These are phyloP conservation scores for Scheffersomyces segobiensis DNA, from an alignment of 1,139 yeast species.

Conservation along the genomic window DNA sequence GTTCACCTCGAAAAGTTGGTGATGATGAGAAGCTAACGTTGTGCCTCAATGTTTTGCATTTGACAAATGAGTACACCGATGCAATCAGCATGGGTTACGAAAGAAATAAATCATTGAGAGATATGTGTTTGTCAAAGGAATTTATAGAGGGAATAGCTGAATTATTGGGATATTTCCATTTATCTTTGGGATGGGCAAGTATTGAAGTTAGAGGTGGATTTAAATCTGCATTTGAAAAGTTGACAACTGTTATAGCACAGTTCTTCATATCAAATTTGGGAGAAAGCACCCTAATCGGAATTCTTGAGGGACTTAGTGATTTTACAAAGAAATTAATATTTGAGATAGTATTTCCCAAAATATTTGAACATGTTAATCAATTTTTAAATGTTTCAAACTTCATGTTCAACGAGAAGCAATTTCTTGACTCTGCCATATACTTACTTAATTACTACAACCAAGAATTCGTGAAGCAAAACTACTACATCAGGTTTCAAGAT, in stretches of 20 bases:
- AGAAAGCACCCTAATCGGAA: conserved; percentile 20
- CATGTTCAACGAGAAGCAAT: conserved; percentile 36
- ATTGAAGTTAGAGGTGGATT: conserved; percentile 20
- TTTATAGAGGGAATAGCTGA: conserved; percentile 46
- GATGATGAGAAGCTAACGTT: conserved; percentile 21
- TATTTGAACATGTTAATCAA: conserved; percentile 39
- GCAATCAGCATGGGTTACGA: conserved; percentile 33
- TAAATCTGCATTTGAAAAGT: conserved; percentile 21
- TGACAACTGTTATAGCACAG: conserved; percentile 26
- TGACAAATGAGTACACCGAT: conserved; percentile 35
- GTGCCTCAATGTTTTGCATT: conserved; percentile 34
- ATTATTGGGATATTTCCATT: conserved; percentile 34
- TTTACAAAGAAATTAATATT: conserved; percentile 29
- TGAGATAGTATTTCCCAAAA: conserved; percentile 37
- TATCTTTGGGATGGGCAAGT: conserved; percentile 26
- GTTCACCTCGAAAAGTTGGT: conserved; percentile 24
- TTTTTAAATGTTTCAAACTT: conserved; percentile 35
- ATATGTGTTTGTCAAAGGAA: conserved; percentile 27
- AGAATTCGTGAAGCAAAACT: conserved; percentile 21
- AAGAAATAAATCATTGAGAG: conserved; percentile 18
- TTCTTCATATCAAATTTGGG: conserved; percentile 32
- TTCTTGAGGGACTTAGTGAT: conserved; percentile 20
- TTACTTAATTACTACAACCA: conserved; percentile 19
- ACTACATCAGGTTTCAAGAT: conserved; percentile 23
- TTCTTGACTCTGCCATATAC: conserved; percentile 27